Base-by-base conservation (phyloP, 208 protist species). In the Leishmania arabica region DNA sequence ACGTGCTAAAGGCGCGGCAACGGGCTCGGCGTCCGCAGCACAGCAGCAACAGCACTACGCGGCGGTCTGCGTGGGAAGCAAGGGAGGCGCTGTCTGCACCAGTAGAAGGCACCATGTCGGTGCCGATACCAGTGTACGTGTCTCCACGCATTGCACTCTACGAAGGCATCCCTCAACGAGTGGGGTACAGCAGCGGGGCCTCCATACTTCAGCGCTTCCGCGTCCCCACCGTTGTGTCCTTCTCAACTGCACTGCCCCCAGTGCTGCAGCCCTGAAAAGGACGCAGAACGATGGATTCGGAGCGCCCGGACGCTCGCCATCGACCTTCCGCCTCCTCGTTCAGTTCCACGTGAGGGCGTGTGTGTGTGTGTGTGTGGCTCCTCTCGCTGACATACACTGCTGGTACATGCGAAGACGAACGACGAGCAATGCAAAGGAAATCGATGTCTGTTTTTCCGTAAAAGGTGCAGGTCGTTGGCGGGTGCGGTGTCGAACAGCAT, bases 171-270 rank as follows among this genome's bases (percentile, higher is more conserved):
- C 40, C 37, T 62, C 91, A 94, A 71, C 85, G 91, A n/a, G 83
- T 94, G 53, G 15, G 60, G 24, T 90, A 89, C 72, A 86, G 84
- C 71, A 94, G 91, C 71, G 88, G 88, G 45, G 47, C 45, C n/a
- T 79, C 77, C 40, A 85, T 95, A 13, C 74, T 85, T 17, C 70
- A 86, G 70, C 66, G 66, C 60, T 88, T 84, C 69, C 76, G 78
- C 4, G 84, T 88, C 24, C 83, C 80, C 13, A 81, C 87, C 11
- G 72, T 95, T 27, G 75, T 92, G 53, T 89, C 86, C 47, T 95
- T 95, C 74, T 90, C 89, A 15, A 31, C 69, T 3, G 75, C 75
- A n/a, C 69, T 95, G 0, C 91, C 91, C 3, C 75, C 82, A 31
- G 82, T 88, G 1, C 87, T 95, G 56, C 84, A 62, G 58, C 37